These are phyloP conservation scores for Logfia minima DNA, from an alignment of 129 eudicot species.

Conservation along the genomic window DNA sequence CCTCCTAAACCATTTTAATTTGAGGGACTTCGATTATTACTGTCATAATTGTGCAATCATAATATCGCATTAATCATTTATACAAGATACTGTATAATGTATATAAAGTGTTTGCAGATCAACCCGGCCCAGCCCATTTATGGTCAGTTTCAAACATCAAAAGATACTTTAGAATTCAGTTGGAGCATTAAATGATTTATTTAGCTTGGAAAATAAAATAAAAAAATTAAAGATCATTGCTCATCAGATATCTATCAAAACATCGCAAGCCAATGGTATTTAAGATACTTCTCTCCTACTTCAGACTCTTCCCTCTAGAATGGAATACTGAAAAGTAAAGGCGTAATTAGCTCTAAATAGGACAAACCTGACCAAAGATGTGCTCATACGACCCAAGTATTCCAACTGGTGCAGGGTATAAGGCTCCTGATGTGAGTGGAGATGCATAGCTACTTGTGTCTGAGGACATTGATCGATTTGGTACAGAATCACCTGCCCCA, in stretches of 20 bases:
- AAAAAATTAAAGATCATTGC: neutral
- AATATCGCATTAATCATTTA: neutral
- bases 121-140: neutral
- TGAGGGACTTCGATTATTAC: neutral
- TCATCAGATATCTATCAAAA: neutral
- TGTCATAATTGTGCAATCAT: neutral
- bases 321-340: neutral
- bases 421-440: slow-evolving; percentile 58
- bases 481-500: slow-evolving; percentile 59
- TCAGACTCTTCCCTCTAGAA: neutral
- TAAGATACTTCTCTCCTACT: no score
- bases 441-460: slow-evolving; percentile 58
- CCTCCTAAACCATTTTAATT: neutral
- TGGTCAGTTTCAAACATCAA: neutral
- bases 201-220: neutral
- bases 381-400: slow-evolving; percentile 44
- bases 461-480: slow-evolving; percentile 53
- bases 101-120: neutral
- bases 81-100: neutral
- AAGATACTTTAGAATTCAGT: neutral
- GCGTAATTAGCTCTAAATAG: neutral
- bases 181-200: neutral
- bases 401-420: slow-evolving; percentile 72
- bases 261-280: no score
- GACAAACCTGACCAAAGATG: slow-evolving; percentile 70